Percentiles rank a stretch among this genome's conserved stretches.
Conservation (phyloP, 345 rosid genomes). For the Ceriops zippeliana region DNA sequence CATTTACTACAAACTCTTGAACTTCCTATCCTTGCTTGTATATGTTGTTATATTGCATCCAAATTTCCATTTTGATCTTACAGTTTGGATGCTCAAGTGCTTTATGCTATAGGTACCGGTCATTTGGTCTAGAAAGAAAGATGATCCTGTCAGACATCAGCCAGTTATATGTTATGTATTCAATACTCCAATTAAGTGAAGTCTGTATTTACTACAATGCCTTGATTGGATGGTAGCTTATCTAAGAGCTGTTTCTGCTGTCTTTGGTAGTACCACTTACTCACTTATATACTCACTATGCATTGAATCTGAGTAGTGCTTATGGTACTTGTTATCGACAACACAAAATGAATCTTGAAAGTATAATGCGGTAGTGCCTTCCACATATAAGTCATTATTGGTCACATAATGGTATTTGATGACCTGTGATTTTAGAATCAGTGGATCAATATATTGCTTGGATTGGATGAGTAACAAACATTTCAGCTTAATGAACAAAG, state of each 20-base stretch:
- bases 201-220: background rate
- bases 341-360: background rate
- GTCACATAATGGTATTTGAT: too few relatives aligned
- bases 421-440: background rate
- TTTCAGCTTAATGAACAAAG: background rate
- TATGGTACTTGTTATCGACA: background rate
- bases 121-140: slow-evolving; percentile 1
- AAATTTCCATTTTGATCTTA: background rate
- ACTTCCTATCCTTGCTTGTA: background rate
- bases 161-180: background rate
- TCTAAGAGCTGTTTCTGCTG: too few relatives aligned
- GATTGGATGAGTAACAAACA: background rate
- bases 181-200: background rate
- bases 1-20: background rate
- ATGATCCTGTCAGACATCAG: background rate
- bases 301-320: background rate
- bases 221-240: too few relatives aligned
- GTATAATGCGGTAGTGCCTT: too few relatives aligned
- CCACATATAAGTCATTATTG: too few relatives aligned
- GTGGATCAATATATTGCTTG: background rate
- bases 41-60: background rate
- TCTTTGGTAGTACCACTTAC: too few relatives aligned
- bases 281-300: background rate
- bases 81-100: background rate
- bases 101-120: background rate